Evolutionary conservation across 2,329 filamentous ascomycete species (phyloP), one percentile per base, ranked within the genome.

Genomic region (Chalaropsis ovoidea): DNA sequence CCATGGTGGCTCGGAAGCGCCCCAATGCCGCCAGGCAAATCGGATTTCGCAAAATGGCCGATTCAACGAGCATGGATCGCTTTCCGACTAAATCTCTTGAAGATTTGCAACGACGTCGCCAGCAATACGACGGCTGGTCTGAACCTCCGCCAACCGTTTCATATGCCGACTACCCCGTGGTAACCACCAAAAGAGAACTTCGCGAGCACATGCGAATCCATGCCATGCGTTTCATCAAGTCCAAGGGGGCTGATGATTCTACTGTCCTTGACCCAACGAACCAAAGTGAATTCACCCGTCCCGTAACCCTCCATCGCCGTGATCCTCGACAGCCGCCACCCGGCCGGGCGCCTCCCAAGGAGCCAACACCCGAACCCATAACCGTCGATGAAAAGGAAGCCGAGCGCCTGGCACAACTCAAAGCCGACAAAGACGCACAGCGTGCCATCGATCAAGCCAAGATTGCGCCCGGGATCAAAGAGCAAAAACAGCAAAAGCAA

Each of bases 381-480:
- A 75, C 76, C 0, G 74, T 80, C 1, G 82, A 85, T 68, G 80
- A 80, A 31, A 81, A 83, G 68, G 85, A 86, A 69, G 76, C 81
- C 43, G 85, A 88, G 70, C 81, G 81, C 65, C 74, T 86, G 64
- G 88, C 90, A 43, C 88, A 91, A 70, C 69, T 79, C 24, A 85
- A 89, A 73, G 88, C 87, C 0, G 90, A 95, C 69, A 86, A 89
- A 65, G 90, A 95, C 69, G 89, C 89, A 31, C 88, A 95, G 73
- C 86, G 89, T 22, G 91, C 93, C 19, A 83, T 90, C 45, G 94
- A 96, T 70, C 81, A 93, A 72, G 92, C 94, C 42, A 90, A 95
- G 75, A 97, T 99, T 72, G 94, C 94, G 0, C 94, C 94, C 0
- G 87, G 89, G 0, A 80, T 83, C 31, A 87, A 86, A 67, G 82